Evolutionary conservation across 2,329 filamentous ascomycete genomes (phyloP), one percentile per base, ranked within the genome.

Genomic region (Colletotrichum navitas): DNA sequence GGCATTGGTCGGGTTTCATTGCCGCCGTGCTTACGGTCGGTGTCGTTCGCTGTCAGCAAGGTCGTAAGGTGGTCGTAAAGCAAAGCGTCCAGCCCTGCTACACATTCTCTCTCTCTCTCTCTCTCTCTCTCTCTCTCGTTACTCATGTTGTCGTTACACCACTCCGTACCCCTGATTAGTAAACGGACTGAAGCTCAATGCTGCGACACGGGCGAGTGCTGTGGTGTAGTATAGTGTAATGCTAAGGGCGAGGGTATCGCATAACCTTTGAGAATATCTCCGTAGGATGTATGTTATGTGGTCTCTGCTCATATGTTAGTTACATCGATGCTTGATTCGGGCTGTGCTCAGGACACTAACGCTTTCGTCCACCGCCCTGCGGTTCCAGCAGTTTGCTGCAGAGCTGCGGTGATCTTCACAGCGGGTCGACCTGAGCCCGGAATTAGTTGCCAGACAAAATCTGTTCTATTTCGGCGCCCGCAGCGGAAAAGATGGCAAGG

Each of bases 321-420:
- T 56, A 45, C 68, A 47, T 32, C 24, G 45, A 64, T 72, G 51
- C 56, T 60, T 47, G 43, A 55, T 64, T 59, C 43, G 52, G 69
- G 69, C 69, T 69, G 47, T 72, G 65, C 60, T 60, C 47, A 58
- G 24, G 16, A 29, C 45, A 36, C 32, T 69, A 24, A 12, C 45
- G 4, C 45, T n/a, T 47, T 47, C 45, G n/a, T 51, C 65, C 68
- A 59, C 52, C 54, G 58, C 36, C n/a, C 43, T 55, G 64, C 59
- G 63, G 68, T 60, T 71, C 62, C 26, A 36, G n/a, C 43, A 14
- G 54, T 32, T 24, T 47, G 65, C 65, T 56, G 54, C 54, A 60
- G 54, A 56, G 39, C 65, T 45, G 67, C 60, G 59, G 66, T 69
- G 69, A 47, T 45, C 18, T 39, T 56, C 61, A 69, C 69, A 72